phyloP scores from a whole-genome alignment of 495 filamentous ascomycete genomes.

The Physcia stellaris region DNA sequence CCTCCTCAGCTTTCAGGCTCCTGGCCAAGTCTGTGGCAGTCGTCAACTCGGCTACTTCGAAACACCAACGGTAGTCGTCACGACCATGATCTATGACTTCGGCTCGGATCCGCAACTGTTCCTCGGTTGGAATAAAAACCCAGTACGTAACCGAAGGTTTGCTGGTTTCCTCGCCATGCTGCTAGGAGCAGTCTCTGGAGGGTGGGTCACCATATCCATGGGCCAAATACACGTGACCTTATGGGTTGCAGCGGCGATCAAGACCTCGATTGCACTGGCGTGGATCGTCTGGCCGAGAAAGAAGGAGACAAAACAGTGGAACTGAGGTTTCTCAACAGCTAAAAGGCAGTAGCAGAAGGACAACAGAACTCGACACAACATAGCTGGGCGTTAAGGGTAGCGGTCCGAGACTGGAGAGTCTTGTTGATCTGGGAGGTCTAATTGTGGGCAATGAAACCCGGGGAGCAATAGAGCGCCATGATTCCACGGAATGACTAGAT shows the following conservation, averaged over 20 bases:
- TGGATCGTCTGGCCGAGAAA: constrained; percentile 29
- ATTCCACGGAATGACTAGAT: too few relatives aligned
- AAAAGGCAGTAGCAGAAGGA: too few relatives aligned
- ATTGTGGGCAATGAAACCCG: too few relatives aligned
- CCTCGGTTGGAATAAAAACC: constrained; percentile 33
- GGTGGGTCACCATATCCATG: constrained; percentile 33
- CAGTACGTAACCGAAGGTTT: constrained; percentile 49
- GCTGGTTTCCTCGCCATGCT: constrained; percentile 42
- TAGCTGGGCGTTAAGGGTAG: too few relatives aligned
- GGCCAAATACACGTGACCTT: constrained; percentile 40
- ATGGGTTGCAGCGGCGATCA: constrained; percentile 48
- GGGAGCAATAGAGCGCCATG: too few relatives aligned
- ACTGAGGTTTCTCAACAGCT: not conserved
- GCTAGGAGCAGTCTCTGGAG: constrained; percentile 47
- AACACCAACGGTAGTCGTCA: constrained; percentile 61
- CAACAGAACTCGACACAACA: too few relatives aligned
- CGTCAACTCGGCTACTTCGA: constrained; percentile 51
- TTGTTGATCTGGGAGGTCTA: too few relatives aligned
- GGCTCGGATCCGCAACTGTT: constrained; percentile 42
- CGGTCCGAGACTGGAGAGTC: too few relatives aligned
- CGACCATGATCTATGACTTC: constrained; percentile 56
- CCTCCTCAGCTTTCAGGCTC: constrained; percentile 56
- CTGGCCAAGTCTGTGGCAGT: constrained; percentile 52
- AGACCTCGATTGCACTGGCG: constrained; percentile 28
- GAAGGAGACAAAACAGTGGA: constrained; percentile 5